phyloP scores from a whole-genome alignment of 345 rosid genomes.

The Gossypium sturtianum region DNA sequence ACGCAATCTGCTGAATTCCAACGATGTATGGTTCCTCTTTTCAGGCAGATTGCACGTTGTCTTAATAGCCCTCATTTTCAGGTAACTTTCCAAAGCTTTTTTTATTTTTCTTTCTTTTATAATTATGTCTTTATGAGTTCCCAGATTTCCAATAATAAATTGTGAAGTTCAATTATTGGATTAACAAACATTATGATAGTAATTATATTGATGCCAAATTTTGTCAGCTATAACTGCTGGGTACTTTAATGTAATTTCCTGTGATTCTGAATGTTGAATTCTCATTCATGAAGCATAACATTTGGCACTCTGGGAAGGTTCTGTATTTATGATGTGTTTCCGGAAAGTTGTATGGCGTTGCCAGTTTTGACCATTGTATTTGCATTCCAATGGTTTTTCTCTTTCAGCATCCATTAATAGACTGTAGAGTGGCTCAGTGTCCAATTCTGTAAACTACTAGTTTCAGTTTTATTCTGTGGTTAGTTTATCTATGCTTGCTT shows the following conservation, averaged over 20 bases:
- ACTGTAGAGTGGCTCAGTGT: neutral
- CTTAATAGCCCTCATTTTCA: constrained; percentile 86
- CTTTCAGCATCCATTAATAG: neutral
- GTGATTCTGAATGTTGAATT: neutral
- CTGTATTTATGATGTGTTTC: neutral
- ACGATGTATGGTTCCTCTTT: constrained; percentile 78
- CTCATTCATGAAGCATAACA: neutral
- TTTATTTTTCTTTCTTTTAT: no score
- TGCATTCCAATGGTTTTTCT: neutral
- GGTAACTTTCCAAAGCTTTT: constrained; percentile 27
- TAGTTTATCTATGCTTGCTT: neutral
- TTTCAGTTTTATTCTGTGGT: neutral
- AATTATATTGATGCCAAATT: neutral
- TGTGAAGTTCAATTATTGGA: no score
- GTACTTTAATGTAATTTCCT: neutral
- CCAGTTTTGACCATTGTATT: neutral
- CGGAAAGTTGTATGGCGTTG: neutral
- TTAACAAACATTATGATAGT: neutral
- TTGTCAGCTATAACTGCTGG: neutral
- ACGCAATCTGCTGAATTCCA: constrained; percentile 82
- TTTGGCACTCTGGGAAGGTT: neutral
- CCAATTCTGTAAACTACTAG: neutral
- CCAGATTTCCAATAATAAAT: no score
- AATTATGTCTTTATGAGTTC: no score
- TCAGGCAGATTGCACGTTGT: constrained; percentile 74